phyloP scores from a whole-genome alignment of 139 green algal genomes.

The Ulvella scutata region DNA sequence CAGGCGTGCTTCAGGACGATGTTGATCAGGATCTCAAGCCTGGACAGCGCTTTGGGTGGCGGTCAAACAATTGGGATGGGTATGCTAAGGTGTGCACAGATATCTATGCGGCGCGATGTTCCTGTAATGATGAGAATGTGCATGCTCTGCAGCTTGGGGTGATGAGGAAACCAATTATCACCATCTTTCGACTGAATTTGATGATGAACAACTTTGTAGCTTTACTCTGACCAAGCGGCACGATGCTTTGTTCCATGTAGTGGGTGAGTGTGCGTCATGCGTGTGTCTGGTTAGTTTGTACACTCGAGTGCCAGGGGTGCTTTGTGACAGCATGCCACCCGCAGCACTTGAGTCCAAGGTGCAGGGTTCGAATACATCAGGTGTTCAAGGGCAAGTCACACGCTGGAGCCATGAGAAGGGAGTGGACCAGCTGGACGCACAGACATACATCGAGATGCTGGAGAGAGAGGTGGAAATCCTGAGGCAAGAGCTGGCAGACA shows the following conservation, averaged over 20 bases:
- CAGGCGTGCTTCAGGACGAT: neutral
- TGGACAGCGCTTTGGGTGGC: neutral
- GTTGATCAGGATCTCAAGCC: neutral
- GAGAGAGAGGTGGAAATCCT: slow-evolving; percentile 42
- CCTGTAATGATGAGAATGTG: neutral
- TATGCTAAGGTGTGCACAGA: neutral
- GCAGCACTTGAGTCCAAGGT: no score
- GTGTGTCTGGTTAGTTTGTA: no score
- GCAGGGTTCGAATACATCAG: neutral
- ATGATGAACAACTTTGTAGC: neutral
- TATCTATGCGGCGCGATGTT: neutral
- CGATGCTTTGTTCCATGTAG: no score
- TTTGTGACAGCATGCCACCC: no score
- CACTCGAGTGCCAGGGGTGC: no score
- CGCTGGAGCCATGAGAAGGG: slow-evolving; percentile 56
- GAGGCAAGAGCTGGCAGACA: slow-evolving; percentile 16
- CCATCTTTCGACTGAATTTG: slow-evolving; percentile 1
- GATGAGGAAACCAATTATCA: neutral
- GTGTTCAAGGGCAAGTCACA: slow-evolving; percentile 50
- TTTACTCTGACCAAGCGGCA: neutral
- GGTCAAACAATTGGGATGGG: neutral
- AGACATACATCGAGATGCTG: slow-evolving; percentile 65
- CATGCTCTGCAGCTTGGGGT: neutral
- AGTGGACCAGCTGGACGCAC: slow-evolving; percentile 33
- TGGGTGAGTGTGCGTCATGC: no score